These are phyloP conservation scores for Cyclotella choctawhatcheeana DNA, from an alignment of 108 stramenopile genomes.

Conservation along the genomic window DNA sequence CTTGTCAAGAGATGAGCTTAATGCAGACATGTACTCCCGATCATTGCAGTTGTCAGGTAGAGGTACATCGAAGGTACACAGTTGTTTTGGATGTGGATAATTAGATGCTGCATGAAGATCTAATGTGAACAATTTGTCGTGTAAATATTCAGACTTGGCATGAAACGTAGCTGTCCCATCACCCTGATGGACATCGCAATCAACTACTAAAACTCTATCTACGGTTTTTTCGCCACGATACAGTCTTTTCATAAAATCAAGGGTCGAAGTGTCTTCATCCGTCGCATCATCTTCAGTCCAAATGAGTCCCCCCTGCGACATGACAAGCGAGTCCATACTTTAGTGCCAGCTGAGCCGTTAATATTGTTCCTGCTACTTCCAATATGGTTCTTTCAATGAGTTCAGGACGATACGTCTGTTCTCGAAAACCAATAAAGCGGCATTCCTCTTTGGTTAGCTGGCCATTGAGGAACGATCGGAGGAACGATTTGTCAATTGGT, in stretches of 20 bases:
- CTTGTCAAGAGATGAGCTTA: slow-evolving; percentile 47
- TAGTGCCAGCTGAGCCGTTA: slow-evolving; percentile 74
- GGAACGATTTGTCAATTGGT: slow-evolving; percentile 49
- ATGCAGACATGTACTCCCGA: slow-evolving; percentile 57
- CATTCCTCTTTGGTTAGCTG: slow-evolving; percentile 58
- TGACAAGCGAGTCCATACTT: slow-evolving; percentile 78
- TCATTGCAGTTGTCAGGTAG: slow-evolving; percentile 61
- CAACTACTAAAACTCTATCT: slow-evolving; percentile 77
- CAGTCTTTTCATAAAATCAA: slow-evolving; percentile 14
- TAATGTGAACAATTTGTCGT: slow-evolving; percentile 60
- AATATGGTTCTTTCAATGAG: slow-evolving; percentile 73
- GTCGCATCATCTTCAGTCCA: slow-evolving; percentile 42
- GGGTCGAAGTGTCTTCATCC: slow-evolving; percentile 8
- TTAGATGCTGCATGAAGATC: slow-evolving; percentile 78
- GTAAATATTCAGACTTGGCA: slow-evolving; percentile 1
- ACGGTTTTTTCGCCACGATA: slow-evolving; percentile 42
- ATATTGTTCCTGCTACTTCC: slow-evolving; percentile 80
- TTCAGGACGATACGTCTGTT: slow-evolving; percentile 66
- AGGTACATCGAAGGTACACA: slow-evolving; percentile 70
- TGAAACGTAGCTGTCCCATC: slow-evolving; percentile 52
- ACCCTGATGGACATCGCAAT: slow-evolving; percentile 90
- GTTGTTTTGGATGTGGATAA: slow-evolving; percentile 69
- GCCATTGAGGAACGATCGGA: slow-evolving; percentile 56
- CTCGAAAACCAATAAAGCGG: slow-evolving; percentile 78
- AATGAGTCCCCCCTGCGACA: slow-evolving; percentile 86